phyloP scores from a whole-genome alignment of 345 rosid species.

The Clarkia xantiana region DNA sequence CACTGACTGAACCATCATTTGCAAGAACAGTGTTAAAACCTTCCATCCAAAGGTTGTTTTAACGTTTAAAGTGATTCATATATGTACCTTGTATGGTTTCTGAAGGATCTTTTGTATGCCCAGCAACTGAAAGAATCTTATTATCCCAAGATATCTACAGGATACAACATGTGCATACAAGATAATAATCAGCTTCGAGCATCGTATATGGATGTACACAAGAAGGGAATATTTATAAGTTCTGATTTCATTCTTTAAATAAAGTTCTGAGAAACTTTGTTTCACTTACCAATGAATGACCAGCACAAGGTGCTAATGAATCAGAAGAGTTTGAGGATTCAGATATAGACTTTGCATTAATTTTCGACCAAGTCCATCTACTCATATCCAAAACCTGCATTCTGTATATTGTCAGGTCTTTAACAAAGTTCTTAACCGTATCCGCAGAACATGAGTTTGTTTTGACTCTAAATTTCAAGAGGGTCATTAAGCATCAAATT shows the following conservation, averaged over 20 bases:
- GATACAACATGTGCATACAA: neutral
- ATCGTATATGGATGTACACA: conserved; percentile 5
- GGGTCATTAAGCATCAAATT: conserved; percentile 2
- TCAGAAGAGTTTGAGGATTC: conserved; percentile 45
- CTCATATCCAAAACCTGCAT: conserved; percentile 85
- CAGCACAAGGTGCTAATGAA: conserved; percentile 67
- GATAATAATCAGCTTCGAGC: conserved; percentile 8
- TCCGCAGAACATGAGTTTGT: too few relatives aligned
- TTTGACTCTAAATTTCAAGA: too few relatives aligned
- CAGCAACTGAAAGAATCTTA: conserved; percentile 82
- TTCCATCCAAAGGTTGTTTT: neutral
- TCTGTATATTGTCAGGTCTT: conserved; percentile 13
- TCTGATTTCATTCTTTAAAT: conserved; percentile 9
- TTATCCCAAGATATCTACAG: conserved; percentile 81
- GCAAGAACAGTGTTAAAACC: neutral
- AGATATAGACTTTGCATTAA: conserved; percentile 48
- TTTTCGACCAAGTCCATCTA: conserved; percentile 92
- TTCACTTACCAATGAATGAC: conserved; percentile 87
- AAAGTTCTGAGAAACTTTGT: conserved; percentile 3
- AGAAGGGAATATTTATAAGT: conserved; percentile 7
- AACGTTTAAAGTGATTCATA: neutral
- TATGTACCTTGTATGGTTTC: conserved; percentile 69
- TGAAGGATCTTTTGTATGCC: conserved; percentile 88
- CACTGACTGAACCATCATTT: too few relatives aligned
- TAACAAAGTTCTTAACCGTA: too few relatives aligned